phyloP scores from a whole-genome alignment of 1,139 yeast genomes.

The Magnusiomyces sp. region DNA sequence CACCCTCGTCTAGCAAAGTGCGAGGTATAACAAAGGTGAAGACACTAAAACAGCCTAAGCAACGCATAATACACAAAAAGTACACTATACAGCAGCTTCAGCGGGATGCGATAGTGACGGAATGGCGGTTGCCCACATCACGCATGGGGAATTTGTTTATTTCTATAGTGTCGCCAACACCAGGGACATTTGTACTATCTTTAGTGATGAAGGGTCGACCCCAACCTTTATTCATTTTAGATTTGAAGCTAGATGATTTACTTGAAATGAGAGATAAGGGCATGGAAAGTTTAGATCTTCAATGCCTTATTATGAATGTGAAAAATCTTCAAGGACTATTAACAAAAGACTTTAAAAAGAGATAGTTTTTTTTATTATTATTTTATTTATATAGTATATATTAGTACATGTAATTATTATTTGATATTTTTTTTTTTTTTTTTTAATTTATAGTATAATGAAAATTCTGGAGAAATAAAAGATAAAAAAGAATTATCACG shows the following conservation, averaged over 20 bases:
- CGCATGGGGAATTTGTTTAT: slow-evolving; percentile 20
- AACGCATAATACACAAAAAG: slow-evolving; percentile 26
- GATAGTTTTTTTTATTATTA: not conserved
- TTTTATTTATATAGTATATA: too few relatives aligned
- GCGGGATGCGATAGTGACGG: slow-evolving; percentile 28
- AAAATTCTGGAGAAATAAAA: too few relatives aligned
- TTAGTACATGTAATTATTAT: too few relatives aligned
- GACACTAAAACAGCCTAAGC: slow-evolving; percentile 17
- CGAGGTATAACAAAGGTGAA: slow-evolving; percentile 15
- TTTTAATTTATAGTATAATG: too few relatives aligned
- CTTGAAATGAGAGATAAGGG: slow-evolving; percentile 30
- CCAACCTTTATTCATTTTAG: slow-evolving; percentile 27
- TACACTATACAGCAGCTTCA: slow-evolving; percentile 28
- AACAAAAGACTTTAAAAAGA: slow-evolving; percentile 22
- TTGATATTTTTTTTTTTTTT: too few relatives aligned
- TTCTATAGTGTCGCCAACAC: slow-evolving; percentile 30
- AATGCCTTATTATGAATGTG: slow-evolving; percentile 28
- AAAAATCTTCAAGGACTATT: slow-evolving; percentile 22
- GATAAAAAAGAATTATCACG: too few relatives aligned
- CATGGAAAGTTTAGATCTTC: slow-evolving; percentile 27
- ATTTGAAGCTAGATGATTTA: slow-evolving; percentile 32
- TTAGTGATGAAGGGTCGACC: slow-evolving; percentile 29
- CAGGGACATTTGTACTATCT: slow-evolving; percentile 33
- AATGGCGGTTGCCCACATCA: slow-evolving; percentile 28
- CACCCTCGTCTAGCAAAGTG: not conserved